phyloP scores from a whole-genome alignment of 495 filamentous ascomycete species.

The Xylona heveae region DNA sequence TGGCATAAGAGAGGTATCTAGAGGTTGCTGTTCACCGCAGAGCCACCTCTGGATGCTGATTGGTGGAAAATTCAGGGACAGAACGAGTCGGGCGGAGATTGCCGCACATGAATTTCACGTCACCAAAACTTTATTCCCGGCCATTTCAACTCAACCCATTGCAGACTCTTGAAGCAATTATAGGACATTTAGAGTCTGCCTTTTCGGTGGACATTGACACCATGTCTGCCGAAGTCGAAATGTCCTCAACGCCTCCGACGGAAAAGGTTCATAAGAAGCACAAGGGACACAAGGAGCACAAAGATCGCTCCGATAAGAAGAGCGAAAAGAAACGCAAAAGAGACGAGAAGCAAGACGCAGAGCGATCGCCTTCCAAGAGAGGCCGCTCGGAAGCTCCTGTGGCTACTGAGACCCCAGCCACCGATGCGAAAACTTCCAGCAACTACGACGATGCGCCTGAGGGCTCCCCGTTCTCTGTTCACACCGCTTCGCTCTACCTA shows the following conservation, averaged over 20 bases:
- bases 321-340: conserved; percentile 33
- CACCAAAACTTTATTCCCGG: no score
- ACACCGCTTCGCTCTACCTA: conserved; percentile 46
- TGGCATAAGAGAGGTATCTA: no score
- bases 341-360: conserved; percentile 23
- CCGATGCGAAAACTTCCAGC: conserved; percentile 11
- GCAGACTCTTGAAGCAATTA: no score
- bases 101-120: no score
- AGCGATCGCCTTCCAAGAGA: conserved; percentile 24
- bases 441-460: conserved; percentile 8
- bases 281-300: conserved; percentile 2
- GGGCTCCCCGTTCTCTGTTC: conserved; percentile 35
- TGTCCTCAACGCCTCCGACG: background rate
- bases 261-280: conserved; percentile 5
- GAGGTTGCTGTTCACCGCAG: no score
- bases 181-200: background rate
- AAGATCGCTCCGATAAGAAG: conserved; percentile 11
- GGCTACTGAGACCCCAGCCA: background rate
- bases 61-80: no score
- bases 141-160: no score
- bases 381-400: background rate
- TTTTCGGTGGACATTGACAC: background rate
- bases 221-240: conserved; percentile 1
- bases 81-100: no score
- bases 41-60: no score